Evolutionary conservation across 106 monocot species (phyloP), one percentile per base, ranked within the genome.

Genomic region (Narthecium ossifragum): DNA sequence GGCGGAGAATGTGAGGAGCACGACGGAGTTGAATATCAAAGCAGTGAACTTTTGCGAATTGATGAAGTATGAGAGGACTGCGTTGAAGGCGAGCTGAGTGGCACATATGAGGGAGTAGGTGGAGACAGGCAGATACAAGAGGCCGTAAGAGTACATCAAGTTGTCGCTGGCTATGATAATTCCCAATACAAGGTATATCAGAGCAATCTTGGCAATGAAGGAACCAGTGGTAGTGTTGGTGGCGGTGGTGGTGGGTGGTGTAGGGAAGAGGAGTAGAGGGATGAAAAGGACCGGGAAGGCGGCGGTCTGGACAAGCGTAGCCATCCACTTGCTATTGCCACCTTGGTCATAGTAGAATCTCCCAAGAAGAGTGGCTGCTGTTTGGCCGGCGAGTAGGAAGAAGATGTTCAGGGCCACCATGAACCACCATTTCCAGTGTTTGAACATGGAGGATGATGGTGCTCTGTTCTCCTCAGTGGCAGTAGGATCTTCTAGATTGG

Each of bases 121-220:
- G 9, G 74, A 74, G 60, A 61, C 74, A 4, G 74, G 66, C 14
- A 74, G 61, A 30, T 67, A 74, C 2, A 74, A 40, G 28, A 74
- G 67, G 47, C 67, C 74, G 43, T 74, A 74, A 36, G 74, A 74
- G 36, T 67, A 74, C 74, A 74, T 67, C 29, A 74, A 67, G 40
- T 74, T 74, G 67, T 74, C 53, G 0, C 31, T 34, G 7, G 55
- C 67, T 8, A 47, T 34, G 10, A 74, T 34, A 31, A 74, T 28
- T n/a, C 74, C 74, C 21, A 74, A 6, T 1, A 8, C 27, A 29
- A 55, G 37, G 67, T 67, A 74, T 34, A 74, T 67, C 0, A 40
- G 14, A 14, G 61, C 55, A 5, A 61, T 21, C 24, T 74, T 74
- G 12, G 60, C 32, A n/a, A 29, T 40, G 36, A 46, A 33, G 3